Evolutionary conservation across 805 yeast species (phyloP), one percentile per base, ranked within the genome.

Genomic region (Saturnispora kantuleensis): DNA sequence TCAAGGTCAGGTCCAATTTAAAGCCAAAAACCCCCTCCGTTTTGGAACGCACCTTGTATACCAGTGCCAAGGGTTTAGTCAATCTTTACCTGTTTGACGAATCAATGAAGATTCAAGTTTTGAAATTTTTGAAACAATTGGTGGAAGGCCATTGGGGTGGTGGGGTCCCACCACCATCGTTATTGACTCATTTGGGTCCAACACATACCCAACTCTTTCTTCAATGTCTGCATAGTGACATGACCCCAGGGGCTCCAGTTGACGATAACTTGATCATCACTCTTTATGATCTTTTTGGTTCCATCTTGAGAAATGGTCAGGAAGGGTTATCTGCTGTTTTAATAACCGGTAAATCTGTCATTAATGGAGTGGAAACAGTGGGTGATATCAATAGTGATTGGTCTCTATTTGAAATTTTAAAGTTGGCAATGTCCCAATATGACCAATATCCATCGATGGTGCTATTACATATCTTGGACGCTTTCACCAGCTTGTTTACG

Each of bases 131-230:
- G 13, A 73, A 81, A 4, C 66, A 73, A 4, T 58, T 84, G 35
- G 77, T 84, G 1, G 68, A 67, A 36, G 79, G 78, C 0, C 63
- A 56, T 2, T 77, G 84, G 81, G 67, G 68, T 6, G 64, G 65
- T 4, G 78, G 75, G 26, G 16, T 30, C 15, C 74, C 80, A 31
- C 74, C 80, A 31, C 95, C 95, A 3, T 87, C 96, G 1, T 64
- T 90, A 39, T 67, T 90, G 34, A 84, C 97, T 0, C 86, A 86
- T 57, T 64, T 90, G 44, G 93, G 95, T 4, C 67, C 73, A n/a
- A 67, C 70, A 15, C 71, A 76, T 51, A 74, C 95, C 0, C 71
- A 70, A 26, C 62, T 76, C 3, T 67, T 90, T 28, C 65, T 85
- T 9, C 67, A 70, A n/a, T 71, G 81, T 1, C 59, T 90, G 28